phyloP scores from a whole-genome alignment of 495 filamentous ascomycete genomes.

The Bryoglossum gracile region DNA sequence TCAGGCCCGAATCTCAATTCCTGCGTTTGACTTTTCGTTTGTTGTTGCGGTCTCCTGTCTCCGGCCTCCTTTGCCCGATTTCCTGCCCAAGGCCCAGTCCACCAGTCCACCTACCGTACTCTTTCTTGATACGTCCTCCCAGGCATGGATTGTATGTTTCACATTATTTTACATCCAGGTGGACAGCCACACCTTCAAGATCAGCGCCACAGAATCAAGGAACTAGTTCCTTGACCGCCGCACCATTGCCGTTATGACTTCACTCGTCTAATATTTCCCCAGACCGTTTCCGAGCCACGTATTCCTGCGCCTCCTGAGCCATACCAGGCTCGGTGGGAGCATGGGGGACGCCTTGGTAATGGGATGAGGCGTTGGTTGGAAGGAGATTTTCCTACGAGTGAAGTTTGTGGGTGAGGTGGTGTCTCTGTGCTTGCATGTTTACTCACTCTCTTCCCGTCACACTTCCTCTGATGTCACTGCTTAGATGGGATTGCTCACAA shows the following conservation, averaged over 20 bases:
- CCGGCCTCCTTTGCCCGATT: not conserved
- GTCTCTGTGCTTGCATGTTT: not conserved
- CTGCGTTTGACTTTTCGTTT: not conserved
- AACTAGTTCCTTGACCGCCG: not conserved
- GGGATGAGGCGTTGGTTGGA: not conserved
- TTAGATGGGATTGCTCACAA: not conserved
- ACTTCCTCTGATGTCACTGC: not conserved
- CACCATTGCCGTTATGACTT: conserved; percentile 8
- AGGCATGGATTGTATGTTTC: conserved; percentile 6
- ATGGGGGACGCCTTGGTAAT: not conserved
- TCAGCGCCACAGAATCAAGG: conserved; percentile 13
- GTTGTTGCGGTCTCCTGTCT: not conserved
- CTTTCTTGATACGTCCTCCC: conserved; percentile 1
- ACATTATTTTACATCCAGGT: not conserved
- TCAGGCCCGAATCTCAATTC: not conserved
- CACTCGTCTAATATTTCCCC: not conserved
- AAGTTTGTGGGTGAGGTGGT: not conserved
- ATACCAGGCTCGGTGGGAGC: not conserved
- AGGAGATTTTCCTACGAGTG: not conserved
- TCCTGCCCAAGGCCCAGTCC: not conserved
- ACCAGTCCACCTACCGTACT: too few relatives aligned
- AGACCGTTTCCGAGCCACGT: not conserved
- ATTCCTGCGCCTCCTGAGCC: not conserved
- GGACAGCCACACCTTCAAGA: conserved; percentile 7
- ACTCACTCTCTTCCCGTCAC: not conserved